Evolutionary conservation across 352 stramenopile genomes (phyloP).

Genomic region (Peronospora destructor): DNA sequence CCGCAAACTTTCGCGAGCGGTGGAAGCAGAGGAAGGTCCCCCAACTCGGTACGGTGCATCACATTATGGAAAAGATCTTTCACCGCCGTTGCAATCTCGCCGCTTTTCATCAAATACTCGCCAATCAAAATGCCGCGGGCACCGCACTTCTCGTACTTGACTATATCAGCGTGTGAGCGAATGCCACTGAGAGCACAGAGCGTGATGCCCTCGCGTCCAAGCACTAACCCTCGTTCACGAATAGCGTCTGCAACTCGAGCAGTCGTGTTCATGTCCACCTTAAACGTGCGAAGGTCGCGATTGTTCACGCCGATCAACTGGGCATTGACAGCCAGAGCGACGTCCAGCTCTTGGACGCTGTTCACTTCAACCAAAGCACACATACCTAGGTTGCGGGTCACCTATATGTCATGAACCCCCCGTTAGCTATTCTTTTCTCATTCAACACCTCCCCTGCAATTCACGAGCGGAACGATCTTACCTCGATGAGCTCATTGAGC

Average conservation of each 20-base stretch:
- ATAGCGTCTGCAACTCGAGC: constrained; percentile 86
- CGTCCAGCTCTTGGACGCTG: constrained; percentile 90
- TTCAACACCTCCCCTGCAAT: neutral
- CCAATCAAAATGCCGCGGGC: constrained; percentile 91
- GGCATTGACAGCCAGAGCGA: constrained; percentile 88
- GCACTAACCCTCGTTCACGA: constrained; percentile 51
- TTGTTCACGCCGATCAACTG: constrained; percentile 98
- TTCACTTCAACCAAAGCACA: constrained; percentile 98
- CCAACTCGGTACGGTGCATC: constrained; percentile 26
- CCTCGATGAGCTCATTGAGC: constrained; percentile 56
- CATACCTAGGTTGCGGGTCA: constrained; percentile 89
- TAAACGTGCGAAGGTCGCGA: constrained; percentile 97
- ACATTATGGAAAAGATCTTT: constrained; percentile 47
- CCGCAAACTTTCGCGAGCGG: constrained; percentile 93
- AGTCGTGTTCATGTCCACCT: constrained; percentile 95
- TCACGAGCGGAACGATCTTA: constrained; percentile 9
- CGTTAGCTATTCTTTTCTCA: neutral
- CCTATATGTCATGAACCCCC: constrained; percentile 29
- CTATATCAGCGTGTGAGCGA: constrained; percentile 88
- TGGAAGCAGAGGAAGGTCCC: constrained; percentile 24
- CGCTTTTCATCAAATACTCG: constrained; percentile 96
- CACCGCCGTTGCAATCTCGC: constrained; percentile 86
- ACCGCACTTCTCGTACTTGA: constrained; percentile 87
- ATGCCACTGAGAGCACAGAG: constrained; percentile 95
- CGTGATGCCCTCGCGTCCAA: constrained; percentile 71